Percentiles rank a stretch among this genome's conserved stretches.
Evolutionary conservation across 2,329 filamentous ascomycete species (phyloP).

Genomic region (Rhynchosporium secalis): DNA sequence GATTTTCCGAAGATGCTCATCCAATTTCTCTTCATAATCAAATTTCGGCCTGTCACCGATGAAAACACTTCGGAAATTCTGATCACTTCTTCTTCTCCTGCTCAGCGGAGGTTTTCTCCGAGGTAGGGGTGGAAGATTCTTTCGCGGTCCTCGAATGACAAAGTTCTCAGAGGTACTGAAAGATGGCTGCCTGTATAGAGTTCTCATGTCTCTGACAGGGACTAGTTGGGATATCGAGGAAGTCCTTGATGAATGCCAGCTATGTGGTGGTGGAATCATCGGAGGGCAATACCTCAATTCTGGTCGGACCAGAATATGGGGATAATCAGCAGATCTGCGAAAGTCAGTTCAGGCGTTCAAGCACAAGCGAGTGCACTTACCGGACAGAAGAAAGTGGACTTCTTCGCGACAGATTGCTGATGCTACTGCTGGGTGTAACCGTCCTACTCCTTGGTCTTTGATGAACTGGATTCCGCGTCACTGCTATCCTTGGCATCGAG

Average conservation of each 20-base stretch:
- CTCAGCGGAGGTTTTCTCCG: slow-evolving; percentile 15
- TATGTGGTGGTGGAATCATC: slow-evolving; percentile 29
- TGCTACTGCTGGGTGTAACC: slow-evolving; percentile 36
- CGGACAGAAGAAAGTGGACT: slow-evolving; percentile 34
- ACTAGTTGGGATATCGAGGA: slow-evolving; percentile 27
- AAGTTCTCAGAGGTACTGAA: slow-evolving; percentile 17
- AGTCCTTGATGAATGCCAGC: slow-evolving; percentile 28
- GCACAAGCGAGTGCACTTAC: slow-evolving; percentile 20
- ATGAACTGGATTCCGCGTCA: slow-evolving; percentile 8
- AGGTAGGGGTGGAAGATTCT: slow-evolving; percentile 21
- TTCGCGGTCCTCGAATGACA: slow-evolving; percentile 19
- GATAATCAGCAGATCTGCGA: slow-evolving; percentile 31
- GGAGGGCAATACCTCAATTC: slow-evolving; percentile 32
- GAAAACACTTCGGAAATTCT: slow-evolving; percentile 28
- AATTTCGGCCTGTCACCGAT: slow-evolving; percentile 18
- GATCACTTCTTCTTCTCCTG: slow-evolving; percentile 24
- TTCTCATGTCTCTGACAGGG: slow-evolving; percentile 25
- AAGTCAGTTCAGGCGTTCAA: slow-evolving; percentile 16
- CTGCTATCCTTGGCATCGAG: slow-evolving; percentile 18
- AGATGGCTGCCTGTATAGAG: slow-evolving; percentile 25
- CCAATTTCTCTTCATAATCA: slow-evolving; percentile 25
- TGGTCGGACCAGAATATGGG: slow-evolving; percentile 30
- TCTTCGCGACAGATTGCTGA: slow-evolving; percentile 31
- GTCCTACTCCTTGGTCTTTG: slow-evolving; percentile 20
- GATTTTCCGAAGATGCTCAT: slow-evolving; percentile 30